Evolutionary conservation across 495 filamentous ascomycete genomes (phyloP).

Genomic region (Saxophila tyrrhenica): DNA sequence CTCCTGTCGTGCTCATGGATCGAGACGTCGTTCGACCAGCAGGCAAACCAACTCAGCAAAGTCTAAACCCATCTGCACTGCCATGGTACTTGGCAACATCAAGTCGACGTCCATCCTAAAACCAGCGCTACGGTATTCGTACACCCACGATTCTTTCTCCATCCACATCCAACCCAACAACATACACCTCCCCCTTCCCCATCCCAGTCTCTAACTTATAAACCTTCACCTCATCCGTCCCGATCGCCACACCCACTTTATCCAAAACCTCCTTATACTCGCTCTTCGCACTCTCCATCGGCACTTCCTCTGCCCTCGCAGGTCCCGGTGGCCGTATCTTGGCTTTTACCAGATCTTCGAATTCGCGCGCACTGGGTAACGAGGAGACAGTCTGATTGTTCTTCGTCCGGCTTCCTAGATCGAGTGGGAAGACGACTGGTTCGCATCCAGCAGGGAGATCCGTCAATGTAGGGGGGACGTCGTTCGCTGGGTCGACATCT

Average conservation of each 20-base stretch:
- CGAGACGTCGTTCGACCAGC: too few species aligned
- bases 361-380: not conserved
- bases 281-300: not conserved
- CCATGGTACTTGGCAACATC: too few species aligned
- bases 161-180: constrained; percentile 3
- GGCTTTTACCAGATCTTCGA: constrained; percentile 1
- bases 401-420: not conserved
- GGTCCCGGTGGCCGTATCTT: constrained; percentile 1
- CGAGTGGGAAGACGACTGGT: constrained; percentile 1
- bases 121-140: not conserved
- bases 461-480: not conserved
- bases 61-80: too few species aligned
- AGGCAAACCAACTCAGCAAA: too few species aligned
- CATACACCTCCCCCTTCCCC: not conserved
- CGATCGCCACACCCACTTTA: not conserved
- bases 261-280: constrained; percentile 1
- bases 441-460: constrained; percentile 2
- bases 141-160: constrained; percentile 2
- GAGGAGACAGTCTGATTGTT: constrained; percentile 1
- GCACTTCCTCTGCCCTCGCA: constrained; percentile 1
- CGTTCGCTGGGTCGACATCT: not conserved
- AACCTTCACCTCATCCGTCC: constrained; percentile 1
- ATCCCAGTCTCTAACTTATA: constrained; percentile 2
- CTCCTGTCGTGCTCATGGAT: too few species aligned
- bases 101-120: too few species aligned